phyloP scores from a whole-genome alignment of 1,139 yeast genomes.

The Pichia inconspicua region DNA sequence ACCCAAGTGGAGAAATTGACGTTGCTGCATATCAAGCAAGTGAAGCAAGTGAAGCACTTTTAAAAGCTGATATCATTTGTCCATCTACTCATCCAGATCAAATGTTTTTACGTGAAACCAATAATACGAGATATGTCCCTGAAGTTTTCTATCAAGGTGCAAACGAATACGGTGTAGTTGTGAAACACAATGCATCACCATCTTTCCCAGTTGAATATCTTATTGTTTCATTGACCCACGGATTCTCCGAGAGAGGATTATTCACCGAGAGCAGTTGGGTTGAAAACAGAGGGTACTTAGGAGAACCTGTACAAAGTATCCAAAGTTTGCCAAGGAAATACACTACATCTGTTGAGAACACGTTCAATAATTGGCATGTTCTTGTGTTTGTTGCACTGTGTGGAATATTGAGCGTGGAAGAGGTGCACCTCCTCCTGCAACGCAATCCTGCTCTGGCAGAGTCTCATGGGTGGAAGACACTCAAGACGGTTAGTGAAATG shows the following conservation, averaged over 20 bases:
- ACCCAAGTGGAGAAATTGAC: conserved; percentile 78
- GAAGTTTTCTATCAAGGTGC: conserved; percentile 80
- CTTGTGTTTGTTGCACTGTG: not conserved
- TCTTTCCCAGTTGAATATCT: conserved; percentile 93
- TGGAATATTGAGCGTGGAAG: not conserved
- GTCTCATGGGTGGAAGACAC: conserved; percentile 1
- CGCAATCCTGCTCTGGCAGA: not conserved
- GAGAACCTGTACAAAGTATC: conserved; percentile 40
- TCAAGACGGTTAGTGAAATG: not conserved
- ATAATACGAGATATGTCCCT: conserved; percentile 76
- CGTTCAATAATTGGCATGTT: conserved; percentile 16
- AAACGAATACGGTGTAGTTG: conserved; percentile 84
- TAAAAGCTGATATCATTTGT: conserved; percentile 74
- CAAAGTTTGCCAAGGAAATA: conserved; percentile 38
- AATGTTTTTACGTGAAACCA: conserved; percentile 70
- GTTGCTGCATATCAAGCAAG: conserved; percentile 88
- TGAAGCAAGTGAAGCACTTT: conserved; percentile 78
- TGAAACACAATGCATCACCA: conserved; percentile 86
- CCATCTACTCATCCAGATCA: conserved; percentile 90
- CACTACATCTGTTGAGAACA: conserved; percentile 5
- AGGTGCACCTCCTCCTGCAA: not conserved
- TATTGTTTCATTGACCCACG: conserved; percentile 82
- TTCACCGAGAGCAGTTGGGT: conserved; percentile 47
- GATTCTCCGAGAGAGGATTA: conserved; percentile 61
- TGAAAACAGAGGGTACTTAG: conserved; percentile 71